Percentiles rank a stretch among this genome's conserved stretches.
phyloP scores from a whole-genome alignment of 2,329 filamentous ascomycete species.

The Neurospora sp. region DNA sequence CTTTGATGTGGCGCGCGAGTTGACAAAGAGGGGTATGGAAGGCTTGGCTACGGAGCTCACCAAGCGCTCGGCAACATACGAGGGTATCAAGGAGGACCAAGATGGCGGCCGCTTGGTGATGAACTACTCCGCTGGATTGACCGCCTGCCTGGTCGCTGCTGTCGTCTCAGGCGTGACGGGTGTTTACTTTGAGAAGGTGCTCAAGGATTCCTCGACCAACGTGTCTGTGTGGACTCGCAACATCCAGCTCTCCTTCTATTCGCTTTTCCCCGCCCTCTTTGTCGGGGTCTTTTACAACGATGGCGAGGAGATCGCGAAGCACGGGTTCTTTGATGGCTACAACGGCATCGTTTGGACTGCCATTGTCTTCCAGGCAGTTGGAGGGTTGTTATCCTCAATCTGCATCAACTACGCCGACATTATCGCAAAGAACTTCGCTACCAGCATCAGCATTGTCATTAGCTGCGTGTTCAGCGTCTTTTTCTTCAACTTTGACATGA shows the following conservation, averaged over 20 bases:
- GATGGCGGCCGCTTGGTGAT: slow-evolving; percentile 40
- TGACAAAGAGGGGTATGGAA: slow-evolving; percentile 37
- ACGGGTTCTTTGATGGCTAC: slow-evolving; percentile 92
- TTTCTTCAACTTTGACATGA: slow-evolving; percentile 74
- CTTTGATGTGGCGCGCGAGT: slow-evolving; percentile 37
- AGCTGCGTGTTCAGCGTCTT: slow-evolving; percentile 77
- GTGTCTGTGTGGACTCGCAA: slow-evolving; percentile 90
- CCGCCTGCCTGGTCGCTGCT: slow-evolving; percentile 69
- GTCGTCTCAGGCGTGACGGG: slow-evolving; percentile 75
- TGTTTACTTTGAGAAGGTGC: slow-evolving; percentile 81
- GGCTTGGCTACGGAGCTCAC: slow-evolving; percentile 32
- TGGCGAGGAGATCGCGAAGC: slow-evolving; percentile 68
- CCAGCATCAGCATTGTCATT: slow-evolving; percentile 81
- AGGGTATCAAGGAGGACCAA: slow-evolving; percentile 67
- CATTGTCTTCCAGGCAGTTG: slow-evolving; percentile 70
- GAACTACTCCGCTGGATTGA: slow-evolving; percentile 70
- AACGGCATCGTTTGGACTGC: slow-evolving; percentile 85
- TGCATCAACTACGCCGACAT: slow-evolving; percentile 79
- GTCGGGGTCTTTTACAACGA: slow-evolving; percentile 82
- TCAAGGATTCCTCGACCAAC: slow-evolving; percentile 70
- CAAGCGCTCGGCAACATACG: slow-evolving; percentile 77
- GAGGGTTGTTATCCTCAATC: slow-evolving; percentile 74
- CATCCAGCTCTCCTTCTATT: slow-evolving; percentile 90
- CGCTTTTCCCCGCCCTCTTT: slow-evolving; percentile 78
- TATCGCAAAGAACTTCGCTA: slow-evolving; percentile 89